Conservation (phyloP, 1,284 basidiomycete species). For the Pseudozyma sp. region DNA sequence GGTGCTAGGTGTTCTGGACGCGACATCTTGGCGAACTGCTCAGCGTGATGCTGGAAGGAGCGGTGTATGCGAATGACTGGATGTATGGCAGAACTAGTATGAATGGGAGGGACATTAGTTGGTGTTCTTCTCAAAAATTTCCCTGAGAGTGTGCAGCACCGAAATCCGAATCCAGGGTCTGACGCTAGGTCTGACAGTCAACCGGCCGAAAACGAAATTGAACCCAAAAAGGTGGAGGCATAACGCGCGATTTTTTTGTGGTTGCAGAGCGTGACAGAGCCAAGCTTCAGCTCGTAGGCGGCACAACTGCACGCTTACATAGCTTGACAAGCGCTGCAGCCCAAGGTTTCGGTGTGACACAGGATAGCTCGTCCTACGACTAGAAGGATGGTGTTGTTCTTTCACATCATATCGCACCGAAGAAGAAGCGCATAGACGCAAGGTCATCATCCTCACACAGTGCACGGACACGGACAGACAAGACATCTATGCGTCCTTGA, state of each 20-base stretch:
- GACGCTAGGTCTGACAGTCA: neutral
- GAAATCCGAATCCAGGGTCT: conserved; percentile 29
- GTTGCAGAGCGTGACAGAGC: neutral
- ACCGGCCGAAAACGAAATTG: conserved; percentile 12
- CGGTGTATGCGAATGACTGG: neutral
- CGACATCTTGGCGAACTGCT: conserved; percentile 75
- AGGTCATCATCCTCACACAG: too few species aligned
- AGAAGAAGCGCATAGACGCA: too few species aligned
- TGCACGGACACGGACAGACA: too few species aligned
- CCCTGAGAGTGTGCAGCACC: conserved; percentile 1
- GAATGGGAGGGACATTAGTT: neutral
- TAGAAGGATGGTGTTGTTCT: too few species aligned
- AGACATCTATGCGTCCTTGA: neutral
- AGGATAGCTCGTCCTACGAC: too few species aligned
- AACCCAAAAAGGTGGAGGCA: conserved; percentile 25
- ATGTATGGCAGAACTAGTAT: too few species aligned
- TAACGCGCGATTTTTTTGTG: conserved; percentile 3
- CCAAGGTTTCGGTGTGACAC: too few species aligned
- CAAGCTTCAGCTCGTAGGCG: neutral
- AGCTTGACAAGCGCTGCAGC: neutral
- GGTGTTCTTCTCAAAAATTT: conserved; percentile 46
- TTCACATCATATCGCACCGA: too few species aligned
- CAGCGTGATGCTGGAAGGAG: neutral
- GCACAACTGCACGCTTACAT: conserved; percentile 39
- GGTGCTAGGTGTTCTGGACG: conserved; percentile 94